Evolutionary conservation across 495 filamentous ascomycete species (phyloP).

Genomic region (Aspergillus hancockii): DNA sequence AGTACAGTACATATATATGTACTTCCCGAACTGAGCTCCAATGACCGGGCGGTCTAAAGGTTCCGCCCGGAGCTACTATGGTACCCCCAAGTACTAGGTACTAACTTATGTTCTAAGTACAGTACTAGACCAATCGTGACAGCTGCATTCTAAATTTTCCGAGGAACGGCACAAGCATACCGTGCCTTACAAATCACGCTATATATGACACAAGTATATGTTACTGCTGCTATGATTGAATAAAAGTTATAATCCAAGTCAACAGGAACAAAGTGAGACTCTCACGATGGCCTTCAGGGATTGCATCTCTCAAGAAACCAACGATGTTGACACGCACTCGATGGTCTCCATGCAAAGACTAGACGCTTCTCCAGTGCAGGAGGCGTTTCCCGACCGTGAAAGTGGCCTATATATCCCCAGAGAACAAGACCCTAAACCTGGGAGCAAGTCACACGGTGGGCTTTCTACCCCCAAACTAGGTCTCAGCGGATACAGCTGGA

Average conservation of each 20-base stretch:
- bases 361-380: conserved; percentile 80
- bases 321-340: conserved; percentile 44
- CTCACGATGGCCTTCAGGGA: conserved; percentile 15
- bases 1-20: too few species aligned
- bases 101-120: too few species aligned
- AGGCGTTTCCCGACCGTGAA: conserved; percentile 50
- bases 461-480: conserved; percentile 46
- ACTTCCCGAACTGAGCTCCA: too few species aligned
- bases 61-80: too few species aligned
- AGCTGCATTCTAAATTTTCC: neutral
- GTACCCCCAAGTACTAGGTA: too few species aligned
- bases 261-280: neutral
- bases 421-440: conserved; percentile 17
- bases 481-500: conserved; percentile 59
- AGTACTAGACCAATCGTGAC: too few species aligned
- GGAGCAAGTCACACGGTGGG: conserved; percentile 12
- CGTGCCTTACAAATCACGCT: too few species aligned
- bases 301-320: conserved; percentile 19
- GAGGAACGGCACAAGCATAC: too few species aligned
- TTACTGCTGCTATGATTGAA: neutral
- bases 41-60: too few species aligned
- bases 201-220: neutral
- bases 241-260: neutral
- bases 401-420: conserved; percentile 59
- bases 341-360: conserved; percentile 71